phyloP scores from a whole-genome alignment of 345 rosid genomes.

The Lagerstroemia speciosa region DNA sequence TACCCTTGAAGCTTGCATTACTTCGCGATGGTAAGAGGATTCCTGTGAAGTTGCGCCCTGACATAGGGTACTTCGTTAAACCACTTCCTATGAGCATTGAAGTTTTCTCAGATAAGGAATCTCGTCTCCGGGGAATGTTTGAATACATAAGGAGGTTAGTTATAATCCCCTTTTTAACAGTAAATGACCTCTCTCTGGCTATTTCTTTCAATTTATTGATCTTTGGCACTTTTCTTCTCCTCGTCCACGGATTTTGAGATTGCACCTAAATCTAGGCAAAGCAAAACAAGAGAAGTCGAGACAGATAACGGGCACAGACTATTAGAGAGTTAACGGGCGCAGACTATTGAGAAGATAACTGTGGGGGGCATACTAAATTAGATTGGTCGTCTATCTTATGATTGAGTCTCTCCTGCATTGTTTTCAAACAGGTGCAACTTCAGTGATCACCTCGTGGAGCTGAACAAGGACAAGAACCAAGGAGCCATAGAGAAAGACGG shows the following conservation, averaged over 20 bases:
- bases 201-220: slow-evolving; percentile 11
- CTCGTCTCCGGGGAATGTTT: slow-evolving; percentile 82
- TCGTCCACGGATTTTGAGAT: not conserved
- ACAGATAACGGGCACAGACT: not conserved
- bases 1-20: slow-evolving; percentile 69
- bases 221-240: not conserved
- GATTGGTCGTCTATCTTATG: not conserved
- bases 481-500: slow-evolving; percentile 42
- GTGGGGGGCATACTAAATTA: not conserved
- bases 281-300: no score
- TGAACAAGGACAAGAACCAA: slow-evolving; percentile 33
- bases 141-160: slow-evolving; percentile 74
- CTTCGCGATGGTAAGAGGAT: slow-evolving; percentile 44
- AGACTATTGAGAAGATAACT: not conserved
- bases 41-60: slow-evolving; percentile 81
- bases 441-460: slow-evolving; percentile 50
- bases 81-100: slow-evolving; percentile 60
- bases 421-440: slow-evolving; percentile 53
- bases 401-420: not conserved
- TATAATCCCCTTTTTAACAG: not conserved
- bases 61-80: slow-evolving; percentile 90
- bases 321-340: no score
- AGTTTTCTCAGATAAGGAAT: slow-evolving; percentile 46
- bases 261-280: no score
- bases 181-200: not conserved